These are phyloP conservation scores for Paraurostyla sp. DNA, from an alignment of 73 alveolate genomes.

Conservation along the genomic window DNA sequence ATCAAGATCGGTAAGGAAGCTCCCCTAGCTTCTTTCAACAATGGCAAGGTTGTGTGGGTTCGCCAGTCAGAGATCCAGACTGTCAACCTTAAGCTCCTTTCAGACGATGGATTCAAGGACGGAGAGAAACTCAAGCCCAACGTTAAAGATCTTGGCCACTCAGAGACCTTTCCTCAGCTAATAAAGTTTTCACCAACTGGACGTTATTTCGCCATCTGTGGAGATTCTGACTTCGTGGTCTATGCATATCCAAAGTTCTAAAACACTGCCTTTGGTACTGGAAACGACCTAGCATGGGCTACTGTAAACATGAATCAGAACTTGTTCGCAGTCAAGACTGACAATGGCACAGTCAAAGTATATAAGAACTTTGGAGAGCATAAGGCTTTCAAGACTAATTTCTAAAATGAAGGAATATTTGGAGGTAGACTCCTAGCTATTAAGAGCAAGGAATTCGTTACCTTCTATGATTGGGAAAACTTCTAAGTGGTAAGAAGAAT, in stretches of 20 bases:
- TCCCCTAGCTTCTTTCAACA: slow-evolving; percentile 90
- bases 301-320: slow-evolving; percentile 6
- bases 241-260: slow-evolving; percentile 79
- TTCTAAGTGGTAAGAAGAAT: slow-evolving; percentile 93
- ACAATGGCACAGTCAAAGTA: slow-evolving; percentile 60
- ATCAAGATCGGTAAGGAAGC: slow-evolving; percentile 98
- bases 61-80: slow-evolving; percentile 90
- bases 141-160: slow-evolving; percentile 91
- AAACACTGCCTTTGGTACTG: slow-evolving; percentile 70
- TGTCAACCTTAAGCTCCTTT: slow-evolving; percentile 88
- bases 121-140: slow-evolving; percentile 84
- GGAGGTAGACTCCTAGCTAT: slow-evolving; percentile 97
- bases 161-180: slow-evolving; percentile 96
- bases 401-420: slow-evolving; percentile 89
- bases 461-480: slow-evolving; percentile 96
- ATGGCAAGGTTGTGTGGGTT: slow-evolving; percentile 90
- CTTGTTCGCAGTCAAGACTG: slow-evolving; percentile 71
- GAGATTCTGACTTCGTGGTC: slow-evolving; percentile 89
- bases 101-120: slow-evolving; percentile 78
- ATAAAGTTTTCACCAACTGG: slow-evolving; percentile 98
- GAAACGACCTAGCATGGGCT: slow-evolving; percentile 63
- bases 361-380: slow-evolving; percentile 90
- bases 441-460: slow-evolving; percentile 92
- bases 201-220: slow-evolving; percentile 90
- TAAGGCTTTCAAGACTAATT: slow-evolving; percentile 94